phyloP scores from a whole-genome alignment of 2,329 filamentous ascomycete species.

The Pestalotiopsis sp. region DNA sequence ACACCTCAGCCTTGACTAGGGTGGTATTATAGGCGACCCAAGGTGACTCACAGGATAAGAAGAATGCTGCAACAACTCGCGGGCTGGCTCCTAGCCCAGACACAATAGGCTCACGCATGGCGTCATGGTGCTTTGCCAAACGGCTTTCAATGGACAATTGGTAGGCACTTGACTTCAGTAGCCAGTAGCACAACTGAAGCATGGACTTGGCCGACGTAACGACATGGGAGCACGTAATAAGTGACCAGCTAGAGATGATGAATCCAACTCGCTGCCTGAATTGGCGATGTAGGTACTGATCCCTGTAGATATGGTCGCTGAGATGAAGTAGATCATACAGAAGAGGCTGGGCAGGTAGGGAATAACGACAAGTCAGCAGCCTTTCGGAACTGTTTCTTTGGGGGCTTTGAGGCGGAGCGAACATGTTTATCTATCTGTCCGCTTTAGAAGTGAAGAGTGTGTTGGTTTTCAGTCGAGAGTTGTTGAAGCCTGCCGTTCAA shows the following conservation, averaged over 20 bases:
- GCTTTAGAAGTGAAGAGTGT: background rate
- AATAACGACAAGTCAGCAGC: too few relatives aligned
- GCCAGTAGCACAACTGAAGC: background rate
- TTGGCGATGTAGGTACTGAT: background rate
- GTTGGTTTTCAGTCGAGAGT: background rate
- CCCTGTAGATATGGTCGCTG: background rate
- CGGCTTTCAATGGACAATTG: background rate
- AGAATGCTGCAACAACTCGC: background rate
- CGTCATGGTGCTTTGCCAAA: background rate
- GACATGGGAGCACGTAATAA: background rate
- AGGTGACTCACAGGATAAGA: background rate
- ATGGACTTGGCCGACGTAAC: background rate
- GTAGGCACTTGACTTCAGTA: background rate
- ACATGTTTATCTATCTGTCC: too few relatives aligned
- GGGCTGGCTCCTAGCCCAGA: background rate
- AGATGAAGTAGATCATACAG: background rate
- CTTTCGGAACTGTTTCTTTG: too few relatives aligned
- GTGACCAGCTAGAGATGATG: background rate
- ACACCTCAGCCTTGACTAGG: background rate
- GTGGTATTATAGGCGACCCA: background rate
- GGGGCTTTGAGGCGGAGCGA: too few relatives aligned
- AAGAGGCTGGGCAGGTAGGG: too few relatives aligned
- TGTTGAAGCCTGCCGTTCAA: background rate
- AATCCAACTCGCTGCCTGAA: background rate
- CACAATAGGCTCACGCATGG: background rate